A percentile compares a stretch with the other conserved stretches of the same genome.
phyloP scores from a whole-genome alignment of 2,329 filamentous ascomycete genomes.

The Aspergillus calidoustus region DNA sequence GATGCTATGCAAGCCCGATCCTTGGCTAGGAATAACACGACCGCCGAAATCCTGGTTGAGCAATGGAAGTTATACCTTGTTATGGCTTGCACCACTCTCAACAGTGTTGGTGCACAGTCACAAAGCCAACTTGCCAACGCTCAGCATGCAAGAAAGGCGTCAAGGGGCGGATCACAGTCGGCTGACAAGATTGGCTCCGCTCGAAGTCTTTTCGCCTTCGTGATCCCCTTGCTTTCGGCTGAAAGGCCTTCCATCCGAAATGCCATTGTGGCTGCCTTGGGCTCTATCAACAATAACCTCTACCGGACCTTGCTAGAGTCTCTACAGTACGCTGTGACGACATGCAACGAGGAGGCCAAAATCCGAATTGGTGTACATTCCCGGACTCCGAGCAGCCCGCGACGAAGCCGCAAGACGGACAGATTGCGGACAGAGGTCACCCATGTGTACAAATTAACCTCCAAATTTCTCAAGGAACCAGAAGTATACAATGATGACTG shows the following conservation, averaged over 20 bases:
- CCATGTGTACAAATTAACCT: constrained; percentile 92
- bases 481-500: constrained; percentile 86
- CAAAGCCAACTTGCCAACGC: constrained; percentile 63
- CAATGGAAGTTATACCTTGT: constrained; percentile 98
- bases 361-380: constrained; percentile 76
- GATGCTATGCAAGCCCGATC: constrained; percentile 44
- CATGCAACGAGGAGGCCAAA: constrained; percentile 87
- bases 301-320: constrained; percentile 91
- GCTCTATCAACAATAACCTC: constrained; percentile 92
- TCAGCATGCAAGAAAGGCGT: constrained; percentile 82
- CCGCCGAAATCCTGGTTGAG: constrained; percentile 87
- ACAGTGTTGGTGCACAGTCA: constrained; percentile 72
- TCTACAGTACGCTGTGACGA: constrained; percentile 80
- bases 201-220: constrained; percentile 83
- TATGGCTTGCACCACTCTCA: constrained; percentile 94
- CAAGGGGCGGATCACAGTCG: constrained; percentile 65
- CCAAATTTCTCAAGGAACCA: constrained; percentile 79
- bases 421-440: constrained; percentile 91
- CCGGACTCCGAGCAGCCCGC: constrained; percentile 79
- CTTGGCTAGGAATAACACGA: constrained; percentile 60
- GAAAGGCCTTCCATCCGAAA: constrained; percentile 81
- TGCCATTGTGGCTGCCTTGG: constrained; percentile 87
- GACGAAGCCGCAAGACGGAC: constrained; percentile 82
- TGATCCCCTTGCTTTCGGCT: constrained; percentile 84
- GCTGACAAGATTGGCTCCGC: constrained; percentile 86